Conservation (phyloP, 1,284 basidiomycete species). For the Pisolithus thermaeus region DNA sequence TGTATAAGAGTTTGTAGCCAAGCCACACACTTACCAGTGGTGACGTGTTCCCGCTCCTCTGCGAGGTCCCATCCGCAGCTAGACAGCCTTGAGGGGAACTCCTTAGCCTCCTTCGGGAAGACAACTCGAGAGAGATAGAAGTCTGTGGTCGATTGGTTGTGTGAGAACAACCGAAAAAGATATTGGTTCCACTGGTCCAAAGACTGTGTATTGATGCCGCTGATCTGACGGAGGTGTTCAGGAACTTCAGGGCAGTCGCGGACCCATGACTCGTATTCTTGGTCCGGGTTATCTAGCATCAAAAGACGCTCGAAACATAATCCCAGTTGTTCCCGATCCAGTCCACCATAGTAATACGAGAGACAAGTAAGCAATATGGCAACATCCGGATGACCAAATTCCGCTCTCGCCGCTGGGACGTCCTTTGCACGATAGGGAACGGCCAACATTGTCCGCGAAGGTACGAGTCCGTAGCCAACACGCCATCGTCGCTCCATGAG, state of each 20-base stretch:
- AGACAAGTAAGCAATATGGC: constrained; percentile 29
- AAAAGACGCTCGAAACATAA: constrained; percentile 22
- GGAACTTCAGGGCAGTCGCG: constrained; percentile 11
- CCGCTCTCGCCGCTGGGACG: constrained; percentile 25
- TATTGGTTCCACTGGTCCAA: constrained; percentile 13
- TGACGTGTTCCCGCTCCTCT: constrained; percentile 29
- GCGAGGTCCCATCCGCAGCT: constrained; percentile 36
- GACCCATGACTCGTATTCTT: constrained; percentile 23
- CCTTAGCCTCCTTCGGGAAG: constrained; percentile 29
- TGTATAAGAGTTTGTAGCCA: constrained; percentile 36
- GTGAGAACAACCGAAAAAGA: constrained; percentile 15
- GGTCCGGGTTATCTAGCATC: constrained; percentile 24
- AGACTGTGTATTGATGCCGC: constrained; percentile 27
- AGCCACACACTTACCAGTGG: constrained; percentile 40
- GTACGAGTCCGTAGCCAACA: constrained; percentile 29
- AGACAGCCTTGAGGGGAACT: constrained; percentile 26
- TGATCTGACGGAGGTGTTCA: constrained; percentile 13
- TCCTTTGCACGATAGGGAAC: constrained; percentile 32
- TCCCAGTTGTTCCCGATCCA: constrained; percentile 20
- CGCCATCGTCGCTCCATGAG: constrained; percentile 39
- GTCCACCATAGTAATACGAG: constrained; percentile 29
- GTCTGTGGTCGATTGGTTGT: constrained; percentile 19
- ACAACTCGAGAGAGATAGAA: constrained; percentile 29
- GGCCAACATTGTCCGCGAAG: constrained; percentile 23
- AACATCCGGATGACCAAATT: constrained; percentile 33